Conservation (phyloP, 192 early-diverging fungal species). For the Phlyctochytrium arcticum region DNA sequence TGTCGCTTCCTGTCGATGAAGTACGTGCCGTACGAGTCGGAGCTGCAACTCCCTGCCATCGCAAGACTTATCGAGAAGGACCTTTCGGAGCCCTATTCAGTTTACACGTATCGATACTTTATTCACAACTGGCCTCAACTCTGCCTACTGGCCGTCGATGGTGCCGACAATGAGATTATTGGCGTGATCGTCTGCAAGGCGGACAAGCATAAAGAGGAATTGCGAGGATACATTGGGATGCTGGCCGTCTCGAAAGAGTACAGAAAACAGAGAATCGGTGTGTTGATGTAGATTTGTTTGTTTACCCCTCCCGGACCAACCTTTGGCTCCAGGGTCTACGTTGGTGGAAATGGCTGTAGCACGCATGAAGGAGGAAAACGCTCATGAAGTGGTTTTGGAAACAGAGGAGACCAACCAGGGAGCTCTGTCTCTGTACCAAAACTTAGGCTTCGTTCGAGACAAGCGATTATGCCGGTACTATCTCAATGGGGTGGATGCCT, state of each 20-base stretch:
- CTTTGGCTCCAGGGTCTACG: slow-evolving; percentile 40
- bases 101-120: slow-evolving; percentile 97
- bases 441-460: slow-evolving; percentile 88
- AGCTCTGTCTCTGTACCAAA: slow-evolving; percentile 83
- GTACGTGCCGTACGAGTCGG: slow-evolving; percentile 55
- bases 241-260: slow-evolving; percentile 81
- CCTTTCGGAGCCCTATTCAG: slow-evolving; percentile 93
- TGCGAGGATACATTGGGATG: slow-evolving; percentile 97
- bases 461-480: slow-evolving; percentile 91
- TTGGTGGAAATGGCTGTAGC: slow-evolving; percentile 71
- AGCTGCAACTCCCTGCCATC: slow-evolving; percentile 73
- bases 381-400: slow-evolving; percentile 90
- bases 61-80: slow-evolving; percentile 85
- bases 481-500: slow-evolving; percentile 90
- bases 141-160: slow-evolving; percentile 65
- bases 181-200: slow-evolving; percentile 89
- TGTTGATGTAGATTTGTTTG: neutral
- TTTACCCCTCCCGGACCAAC: neutral
- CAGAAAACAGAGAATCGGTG: slow-evolving; percentile 76
- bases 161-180: slow-evolving; percentile 25
- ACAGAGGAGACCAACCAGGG: slow-evolving; percentile 83
- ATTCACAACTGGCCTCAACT: slow-evolving; percentile 88
- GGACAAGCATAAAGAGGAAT: slow-evolving; percentile 62
- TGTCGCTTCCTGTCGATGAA: slow-evolving; percentile 20
- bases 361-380: slow-evolving; percentile 68